Evolutionary conservation across 257 asterid species (phyloP), one percentile per base, ranked within the genome.

Genomic region (Ehretia macrophylla): DNA sequence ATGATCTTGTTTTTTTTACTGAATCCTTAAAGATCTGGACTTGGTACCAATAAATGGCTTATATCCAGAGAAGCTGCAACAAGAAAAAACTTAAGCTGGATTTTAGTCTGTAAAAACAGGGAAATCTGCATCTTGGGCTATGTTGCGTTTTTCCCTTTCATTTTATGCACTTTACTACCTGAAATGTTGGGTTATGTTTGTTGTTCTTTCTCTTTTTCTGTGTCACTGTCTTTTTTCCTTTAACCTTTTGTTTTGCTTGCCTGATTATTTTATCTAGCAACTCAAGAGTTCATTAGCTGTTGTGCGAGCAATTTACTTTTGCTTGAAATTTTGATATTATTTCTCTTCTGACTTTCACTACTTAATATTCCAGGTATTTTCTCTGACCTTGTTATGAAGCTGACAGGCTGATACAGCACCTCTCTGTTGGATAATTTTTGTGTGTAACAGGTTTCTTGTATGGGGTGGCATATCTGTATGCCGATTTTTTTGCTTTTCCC

Each of bases 331-430:
- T 59, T n/a, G 42, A 32, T 47, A 14, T 20, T 52, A 16, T 0
- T 0, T 23, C 17, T 20, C 57, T 57, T 69, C 94, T 89, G 85
- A 92, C 83, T 52, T 57, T 65, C 67, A 51, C 60, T 78, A 71
- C 85, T 79, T 81, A 72, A 71, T 79, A 76, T 88, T 92, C 97
- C 99, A 88, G 99, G 96, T 92, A 86, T 84, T 92, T 83, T 81
- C 96, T 88, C 96, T 83, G 90, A 86, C 86, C 97, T 92, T 90
- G 80, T 85, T 52, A 64, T 84, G 91, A 92, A 81, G 97, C 97
- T 86, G 59, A 82, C 89, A 77, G 82, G 95, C 86, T 65, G 86
- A 83, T 77, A 65, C 74, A 77, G 86, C 88, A 77, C 72, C 76
- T 71, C 67, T 79, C 59, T 81, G 67, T 80, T 73, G 78, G 87